Evolutionary conservation across 768 basidiomycete species (phyloP).

Genomic region (Dioszegia aurantiaca): DNA sequence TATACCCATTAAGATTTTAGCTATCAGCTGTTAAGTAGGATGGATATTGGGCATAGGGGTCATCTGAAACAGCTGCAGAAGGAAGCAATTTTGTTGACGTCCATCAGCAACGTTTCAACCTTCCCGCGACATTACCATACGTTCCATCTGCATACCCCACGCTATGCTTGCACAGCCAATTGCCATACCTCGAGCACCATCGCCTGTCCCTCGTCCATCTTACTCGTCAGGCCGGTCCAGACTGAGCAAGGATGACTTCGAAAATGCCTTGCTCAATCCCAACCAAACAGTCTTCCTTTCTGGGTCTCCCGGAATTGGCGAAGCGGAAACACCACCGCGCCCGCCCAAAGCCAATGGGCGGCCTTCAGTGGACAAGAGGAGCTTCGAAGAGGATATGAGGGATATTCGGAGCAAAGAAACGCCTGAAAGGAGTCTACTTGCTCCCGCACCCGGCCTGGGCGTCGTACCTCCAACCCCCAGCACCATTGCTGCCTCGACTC

Average conservation of each 20-base stretch:
- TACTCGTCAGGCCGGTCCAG: constrained; percentile 17
- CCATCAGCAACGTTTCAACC: too few species aligned
- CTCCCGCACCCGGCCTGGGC: constrained; percentile 4
- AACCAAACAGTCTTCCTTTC: constrained; percentile 20
- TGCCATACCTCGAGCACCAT: constrained; percentile 5
- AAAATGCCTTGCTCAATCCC: constrained; percentile 21
- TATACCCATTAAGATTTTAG: too few species aligned
- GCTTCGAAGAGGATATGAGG: constrained; percentile 40
- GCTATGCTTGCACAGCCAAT: constrained; percentile 2
- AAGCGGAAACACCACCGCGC: constrained; percentile 3
- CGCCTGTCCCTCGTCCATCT: constrained; percentile 18
- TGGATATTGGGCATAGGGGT: too few species aligned
- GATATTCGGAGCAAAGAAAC: background rate
- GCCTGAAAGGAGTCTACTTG: constrained; percentile 1
- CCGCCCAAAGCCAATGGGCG: constrained; percentile 15
- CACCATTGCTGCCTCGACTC: constrained; percentile 10
- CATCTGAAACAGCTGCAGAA: too few species aligned
- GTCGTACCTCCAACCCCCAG: constrained; percentile 19
- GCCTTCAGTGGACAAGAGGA: constrained; percentile 27
- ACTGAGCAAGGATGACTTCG: constrained; percentile 21
- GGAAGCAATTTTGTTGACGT: constrained; percentile 7
- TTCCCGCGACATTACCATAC: too few species aligned
- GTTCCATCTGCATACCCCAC: background rate
- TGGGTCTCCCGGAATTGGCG: constrained; percentile 7
- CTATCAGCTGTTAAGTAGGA: too few species aligned